A percentile compares a stretch with the other conserved stretches of the same genome.
These are phyloP conservation scores for Tremella yokohamensis DNA, from an alignment of 768 basidiomycete genomes.

Conservation along the genomic window DNA sequence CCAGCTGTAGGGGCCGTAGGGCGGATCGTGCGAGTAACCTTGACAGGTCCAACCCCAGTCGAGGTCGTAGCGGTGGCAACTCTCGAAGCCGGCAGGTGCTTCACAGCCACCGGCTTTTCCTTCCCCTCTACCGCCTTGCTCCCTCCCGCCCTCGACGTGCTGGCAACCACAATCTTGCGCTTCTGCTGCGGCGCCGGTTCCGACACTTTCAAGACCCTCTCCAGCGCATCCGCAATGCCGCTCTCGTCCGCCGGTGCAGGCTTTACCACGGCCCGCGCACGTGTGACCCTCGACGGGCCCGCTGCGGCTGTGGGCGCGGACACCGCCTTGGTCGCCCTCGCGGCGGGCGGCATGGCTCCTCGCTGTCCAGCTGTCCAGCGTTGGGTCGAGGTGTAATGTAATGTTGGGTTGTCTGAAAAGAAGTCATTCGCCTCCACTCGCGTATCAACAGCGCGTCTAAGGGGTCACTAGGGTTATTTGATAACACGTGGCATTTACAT, in stretches of 20 bases:
- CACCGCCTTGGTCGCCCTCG: no score
- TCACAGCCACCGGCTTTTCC: neutral
- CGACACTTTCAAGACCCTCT: constrained; percentile 23
- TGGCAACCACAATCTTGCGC: neutral
- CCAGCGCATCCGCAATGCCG: constrained; percentile 17
- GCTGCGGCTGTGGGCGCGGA: constrained; percentile 2
- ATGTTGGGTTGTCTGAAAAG: no score
- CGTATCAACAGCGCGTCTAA: no score
- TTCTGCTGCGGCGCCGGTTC: constrained; percentile 1
- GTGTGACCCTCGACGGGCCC: neutral
- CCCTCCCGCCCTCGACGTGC: constrained; percentile 2
- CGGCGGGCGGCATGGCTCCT: no score
- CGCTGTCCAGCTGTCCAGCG: no score
- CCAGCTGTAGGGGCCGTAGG: no score
- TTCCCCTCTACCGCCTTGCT: neutral
- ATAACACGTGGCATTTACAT: no score
- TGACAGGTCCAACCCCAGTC: neutral
- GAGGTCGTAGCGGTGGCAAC: neutral
- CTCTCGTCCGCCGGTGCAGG: constrained; percentile 4
- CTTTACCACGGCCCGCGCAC: no score
- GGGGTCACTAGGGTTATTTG: no score
- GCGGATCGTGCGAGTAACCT: no score
- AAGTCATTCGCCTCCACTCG: no score
- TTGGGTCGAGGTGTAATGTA: no score
- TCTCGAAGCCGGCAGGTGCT: neutral